A percentile compares a stretch with the other conserved stretches of the same genome.
phyloP scores from a whole-genome alignment of 371 early-diverging fungal species.

The Fennellomyces sp. region DNA sequence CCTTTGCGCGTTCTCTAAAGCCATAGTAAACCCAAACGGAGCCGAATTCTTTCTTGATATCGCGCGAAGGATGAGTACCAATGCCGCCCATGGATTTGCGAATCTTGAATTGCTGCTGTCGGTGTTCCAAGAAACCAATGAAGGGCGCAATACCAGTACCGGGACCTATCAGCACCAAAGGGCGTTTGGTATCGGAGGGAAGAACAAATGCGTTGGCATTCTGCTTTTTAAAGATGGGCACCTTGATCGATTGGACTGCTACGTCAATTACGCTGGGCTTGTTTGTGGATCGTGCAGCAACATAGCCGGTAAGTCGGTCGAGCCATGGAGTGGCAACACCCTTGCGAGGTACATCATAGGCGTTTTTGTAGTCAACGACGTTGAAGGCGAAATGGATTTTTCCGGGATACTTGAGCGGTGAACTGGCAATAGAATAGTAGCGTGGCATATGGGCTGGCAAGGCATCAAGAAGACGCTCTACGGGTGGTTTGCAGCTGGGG shows the following conservation, averaged over 20 bases:
- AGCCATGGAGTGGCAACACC: slow-evolving; percentile 88
- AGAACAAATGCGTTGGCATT: slow-evolving; percentile 61
- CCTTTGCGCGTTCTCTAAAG: slow-evolving; percentile 62
- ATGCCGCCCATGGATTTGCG: slow-evolving; percentile 41
- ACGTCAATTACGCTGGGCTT: slow-evolving; percentile 15
- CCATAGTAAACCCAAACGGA: slow-evolving; percentile 77
- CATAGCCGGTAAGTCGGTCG: slow-evolving; percentile 57
- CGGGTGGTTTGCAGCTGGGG: slow-evolving; percentile 65
- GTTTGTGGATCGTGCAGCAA: slow-evolving; percentile 27
- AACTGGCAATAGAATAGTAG: slow-evolving; percentile 84
- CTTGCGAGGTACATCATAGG: slow-evolving; percentile 49
- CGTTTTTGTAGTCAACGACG: slow-evolving; percentile 73
- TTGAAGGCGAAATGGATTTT: slow-evolving; percentile 82
- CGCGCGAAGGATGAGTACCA: slow-evolving; percentile 35
- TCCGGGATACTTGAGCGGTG: slow-evolving; percentile 54
- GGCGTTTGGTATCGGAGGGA: slow-evolving; percentile 54
- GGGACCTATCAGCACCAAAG: slow-evolving; percentile 80
- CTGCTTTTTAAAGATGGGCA: slow-evolving; percentile 62
- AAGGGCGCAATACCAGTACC: slow-evolving; percentile 95
- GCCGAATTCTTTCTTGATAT: slow-evolving; percentile 38
- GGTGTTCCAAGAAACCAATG: slow-evolving; percentile 78
- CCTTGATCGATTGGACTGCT: slow-evolving; percentile 22
- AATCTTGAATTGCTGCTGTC: slow-evolving; percentile 45
- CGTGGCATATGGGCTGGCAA: slow-evolving; percentile 84
- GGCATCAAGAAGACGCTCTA: slow-evolving; percentile 74